Conservation (phyloP, 345 rosid genomes). For the Clarkia xantiana region DNA sequence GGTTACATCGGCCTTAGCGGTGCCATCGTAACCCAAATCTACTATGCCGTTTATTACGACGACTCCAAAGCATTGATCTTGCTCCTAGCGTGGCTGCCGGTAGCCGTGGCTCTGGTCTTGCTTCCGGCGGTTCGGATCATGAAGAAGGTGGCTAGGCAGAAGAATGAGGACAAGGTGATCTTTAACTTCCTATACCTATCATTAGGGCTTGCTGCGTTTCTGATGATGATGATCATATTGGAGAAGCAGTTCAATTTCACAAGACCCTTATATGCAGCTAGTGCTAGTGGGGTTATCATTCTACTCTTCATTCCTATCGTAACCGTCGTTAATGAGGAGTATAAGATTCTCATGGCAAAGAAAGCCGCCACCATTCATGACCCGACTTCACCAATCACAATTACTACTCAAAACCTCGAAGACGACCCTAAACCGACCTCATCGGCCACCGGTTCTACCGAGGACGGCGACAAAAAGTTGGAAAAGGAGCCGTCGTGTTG, state of each 20-base stretch:
- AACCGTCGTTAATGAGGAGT: slow-evolving; percentile 5
- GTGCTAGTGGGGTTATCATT: background rate
- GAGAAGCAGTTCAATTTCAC: slow-evolving; percentile 7
- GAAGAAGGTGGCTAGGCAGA: slow-evolving; percentile 2
- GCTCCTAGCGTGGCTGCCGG: slow-evolving; percentile 16
- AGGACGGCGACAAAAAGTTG: background rate
- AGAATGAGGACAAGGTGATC: slow-evolving; percentile 13
- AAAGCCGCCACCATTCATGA: background rate
- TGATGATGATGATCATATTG: slow-evolving; percentile 8
- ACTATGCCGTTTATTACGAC: slow-evolving; percentile 9
- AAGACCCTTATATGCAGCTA: background rate
- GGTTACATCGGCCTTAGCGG: slow-evolving; percentile 14
- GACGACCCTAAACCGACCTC: too few species aligned
- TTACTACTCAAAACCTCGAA: background rate
- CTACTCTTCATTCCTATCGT: slow-evolving; percentile 1
- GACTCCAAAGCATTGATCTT: slow-evolving; percentile 12
- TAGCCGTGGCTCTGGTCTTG: slow-evolving; percentile 6
- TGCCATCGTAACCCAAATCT: slow-evolving; percentile 10
- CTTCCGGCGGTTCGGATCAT: slow-evolving; percentile 8
- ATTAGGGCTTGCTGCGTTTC: slow-evolving; percentile 5
- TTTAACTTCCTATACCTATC: slow-evolving; percentile 8
- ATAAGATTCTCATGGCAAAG: slow-evolving; percentile 1
- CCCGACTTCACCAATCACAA: background rate
- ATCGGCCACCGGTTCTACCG: background rate
- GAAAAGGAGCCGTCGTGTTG: slow-evolving; percentile 4